A percentile compares a stretch with the other conserved stretches of the same genome.
phyloP scores from a whole-genome alignment of 169 alveolate species.

The Ichthyophthirius multifiliis region DNA sequence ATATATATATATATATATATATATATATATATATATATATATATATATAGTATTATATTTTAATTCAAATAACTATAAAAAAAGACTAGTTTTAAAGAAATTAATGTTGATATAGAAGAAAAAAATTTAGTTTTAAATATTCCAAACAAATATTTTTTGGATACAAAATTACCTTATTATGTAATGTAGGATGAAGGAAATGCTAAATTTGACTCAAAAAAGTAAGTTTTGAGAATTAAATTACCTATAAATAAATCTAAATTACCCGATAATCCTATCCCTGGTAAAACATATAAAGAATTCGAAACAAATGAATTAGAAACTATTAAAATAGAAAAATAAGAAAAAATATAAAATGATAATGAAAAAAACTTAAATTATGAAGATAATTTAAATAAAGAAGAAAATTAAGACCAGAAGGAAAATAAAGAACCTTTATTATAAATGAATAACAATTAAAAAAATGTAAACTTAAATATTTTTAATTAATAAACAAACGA shows the following conservation, averaged over 20 bases:
- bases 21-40: background rate
- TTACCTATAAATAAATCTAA: constrained; percentile 35
- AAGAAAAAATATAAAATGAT: background rate
- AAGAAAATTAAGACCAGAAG: constrained; percentile 18
- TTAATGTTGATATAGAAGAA: constrained; percentile 51
- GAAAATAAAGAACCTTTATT: background rate
- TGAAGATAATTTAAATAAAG: background rate
- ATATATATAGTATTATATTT: background rate
- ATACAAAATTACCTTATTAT: constrained; percentile 49
- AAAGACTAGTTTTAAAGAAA: constrained; percentile 27
- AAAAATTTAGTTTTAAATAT: constrained; percentile 47
- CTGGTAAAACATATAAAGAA: background rate
- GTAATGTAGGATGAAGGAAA: constrained; percentile 47
- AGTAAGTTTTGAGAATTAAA: constrained; percentile 40
- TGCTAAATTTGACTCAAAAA: constrained; percentile 60
- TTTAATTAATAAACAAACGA: background rate
- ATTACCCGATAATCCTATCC: background rate
- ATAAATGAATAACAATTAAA: background rate
- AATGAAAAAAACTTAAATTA: background rate
- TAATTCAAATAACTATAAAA: background rate
- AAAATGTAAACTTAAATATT: background rate
- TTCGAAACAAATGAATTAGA: background rate
- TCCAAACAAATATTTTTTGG: constrained; percentile 58
- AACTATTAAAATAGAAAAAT: constrained; percentile 1
- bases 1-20: background rate